Base-by-base conservation (phyloP, 345 rosid genomes). In the Brassica rapa region DNA sequence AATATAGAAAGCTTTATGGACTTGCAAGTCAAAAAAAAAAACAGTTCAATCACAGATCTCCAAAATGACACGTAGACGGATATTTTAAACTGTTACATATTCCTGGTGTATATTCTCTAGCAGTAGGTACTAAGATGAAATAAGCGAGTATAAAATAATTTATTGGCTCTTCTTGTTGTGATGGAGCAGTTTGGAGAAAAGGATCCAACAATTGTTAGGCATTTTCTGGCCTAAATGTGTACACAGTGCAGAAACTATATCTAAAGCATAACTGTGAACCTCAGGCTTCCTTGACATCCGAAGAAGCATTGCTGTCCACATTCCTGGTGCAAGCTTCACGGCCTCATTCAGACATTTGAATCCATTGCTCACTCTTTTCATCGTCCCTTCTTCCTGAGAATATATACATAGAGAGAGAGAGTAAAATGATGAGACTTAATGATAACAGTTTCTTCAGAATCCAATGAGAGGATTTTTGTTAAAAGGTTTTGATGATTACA, bases 231-330 rank as follows among this genome's bases (percentile, higher is more conserved):
- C 75, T 69, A 82, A 82, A 76, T 86, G 89, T 19, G 62, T 24
- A 57, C 70, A 6, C 61, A 95, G 60, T 14, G 93, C 91, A 21
- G 90, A 91, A 64, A 86, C 57, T 29, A 90, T 73, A 77, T 91
- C 97, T 3, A 79, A 60, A 78, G 72, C 73, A 73, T 87, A 91
- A 72, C 74, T 75, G 76, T 86, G 91, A 77, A 87, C 83, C 75
- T 93, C 89, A 0, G 90, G 90, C 83, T 79, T 93, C 80, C 78
- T 37, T 10, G 84, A 82, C 83, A 91, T 81, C 19, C 96, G 86
- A 59, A 89, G 39, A 24, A 90, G 71, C 98, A 95, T 91, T 35
- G 88, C 86, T 14, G 85, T 85, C 97, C 99, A 93, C 81, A 89
- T 77, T 83, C 88, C 96, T 0, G 97, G 93, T 15, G 94, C 96